Evolutionary conservation across 108 stramenopile genomes (phyloP), one percentile per base, ranked within the genome.

Genomic region (Aurantiochytrium sp.): DNA sequence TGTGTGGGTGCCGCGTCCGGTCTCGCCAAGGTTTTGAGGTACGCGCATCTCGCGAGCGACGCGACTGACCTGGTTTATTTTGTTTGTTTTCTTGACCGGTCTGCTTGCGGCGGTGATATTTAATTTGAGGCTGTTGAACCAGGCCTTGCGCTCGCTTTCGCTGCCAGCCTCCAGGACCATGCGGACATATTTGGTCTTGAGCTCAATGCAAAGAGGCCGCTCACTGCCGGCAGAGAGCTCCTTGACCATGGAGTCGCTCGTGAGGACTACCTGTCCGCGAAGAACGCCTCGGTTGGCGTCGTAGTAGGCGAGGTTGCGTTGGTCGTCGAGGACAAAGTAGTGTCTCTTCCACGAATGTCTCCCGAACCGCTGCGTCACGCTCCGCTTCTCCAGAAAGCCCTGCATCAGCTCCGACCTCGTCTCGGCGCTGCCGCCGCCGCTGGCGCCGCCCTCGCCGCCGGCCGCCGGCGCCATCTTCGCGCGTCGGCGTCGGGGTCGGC

Each of bases 1-100:
- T 8, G 55, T 59, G 87, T 87, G 87, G 58, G 76, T 83, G 76
- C 76, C 76, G 51, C 76, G 76, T 14, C 76, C 76, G 6, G 76
- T 83, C 23, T 83, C 76, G 51, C 76, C 76, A 53, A 83, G 76
- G 76, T 83, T 83, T 23, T 83, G 76, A 2, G 76, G 76, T 18
- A 53, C 49, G 25, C 76, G 45, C 19, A 83, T 21, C 76, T 83
- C 76, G 4, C 76, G 45, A 6, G 76, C 76, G 23, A 25, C 28
- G 12, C 51, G 45, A 16, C 76, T 21, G 23, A 83, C 76, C 19
- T 83, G 23, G 1, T 83, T 21, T 45, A 83, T 47, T 23, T 83
- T 83, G 51, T 21, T 25, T 12, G 5, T 12, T 23, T 47, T 83
- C 23, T 53, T 53, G 16, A 6, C 25, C 21, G 64, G 35, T 23